Evolutionary conservation across 2,329 filamentous ascomycete species (phyloP), one percentile per base, ranked within the genome.

Genomic region (Diaporthe velutina): DNA sequence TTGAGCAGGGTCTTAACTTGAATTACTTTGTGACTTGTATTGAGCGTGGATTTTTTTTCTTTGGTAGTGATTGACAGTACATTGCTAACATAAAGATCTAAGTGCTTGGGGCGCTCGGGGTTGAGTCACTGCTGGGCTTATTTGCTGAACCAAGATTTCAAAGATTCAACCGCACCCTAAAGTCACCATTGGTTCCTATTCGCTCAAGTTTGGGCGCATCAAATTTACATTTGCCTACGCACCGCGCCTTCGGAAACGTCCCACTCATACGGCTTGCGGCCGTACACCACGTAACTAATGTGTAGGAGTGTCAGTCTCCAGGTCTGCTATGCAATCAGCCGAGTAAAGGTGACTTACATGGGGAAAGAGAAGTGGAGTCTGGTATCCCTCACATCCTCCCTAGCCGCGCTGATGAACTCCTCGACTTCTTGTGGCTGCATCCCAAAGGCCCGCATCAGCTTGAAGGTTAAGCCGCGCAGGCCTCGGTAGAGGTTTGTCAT

Each of bases 321-420:
- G 17, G 2, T 38, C 22, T 40, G 7, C 4, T 40, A 35, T 4
- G 5, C 35, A 9, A 40, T 17, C 6, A 28, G n/a, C 4, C 33
- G n/a, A 40, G 8, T 2, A 5, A 15, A n/a, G 8, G 28, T 60
- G 35, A 10, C 57, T 40, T 40, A 60, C 57, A 60, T 28, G 17
- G 57, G 57, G 35, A 25, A 60, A 40, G 57, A 60, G 57, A 60
- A 60, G 35, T 60, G 57, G 35, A 60, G 6, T 25, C 35, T 60
- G 6, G 57, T 60, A 17, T 60, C 6, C 35, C 57, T 60, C 22
- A 60, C 8, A 12, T 60, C 57, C 57, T 60, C 57, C n/a, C 35
- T 28, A 40, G 57, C 57, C 8, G 57, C 57, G n/a, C 35, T 40
- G 57, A 9, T 25, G n/a, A 60, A 10, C n/a, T 60, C 57, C 13